A percentile compares a stretch with the other conserved stretches of the same genome.
phyloP scores from a whole-genome alignment of 73 alveolate species.

The Paramecium bursaria region DNA sequence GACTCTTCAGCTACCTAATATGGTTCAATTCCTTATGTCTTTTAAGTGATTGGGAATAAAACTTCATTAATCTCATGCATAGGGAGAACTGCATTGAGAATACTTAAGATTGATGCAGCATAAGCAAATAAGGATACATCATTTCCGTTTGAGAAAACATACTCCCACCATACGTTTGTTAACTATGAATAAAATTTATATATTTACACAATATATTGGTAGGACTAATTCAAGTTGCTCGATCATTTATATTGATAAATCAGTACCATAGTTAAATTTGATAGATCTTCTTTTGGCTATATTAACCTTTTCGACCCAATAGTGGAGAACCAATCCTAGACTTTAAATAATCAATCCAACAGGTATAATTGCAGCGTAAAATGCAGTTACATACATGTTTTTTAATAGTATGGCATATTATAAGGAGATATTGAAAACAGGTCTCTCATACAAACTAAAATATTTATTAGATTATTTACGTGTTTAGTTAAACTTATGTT shows the following conservation, averaged over 20 bases:
- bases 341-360: slow-evolving; percentile 42
- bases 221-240: slow-evolving; percentile 61
- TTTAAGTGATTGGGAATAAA: slow-evolving; percentile 14
- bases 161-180: slow-evolving; percentile 53
- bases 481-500: slow-evolving; percentile 57
- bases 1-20: slow-evolving; percentile 40
- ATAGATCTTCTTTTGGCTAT: slow-evolving; percentile 61
- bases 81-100: slow-evolving; percentile 64
- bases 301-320: slow-evolving; percentile 66
- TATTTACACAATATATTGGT: slow-evolving; percentile 60
- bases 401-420: slow-evolving; percentile 56
- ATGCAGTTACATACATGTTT: slow-evolving; percentile 67
- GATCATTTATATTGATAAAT: slow-evolving; percentile 67
- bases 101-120: slow-evolving; percentile 18
- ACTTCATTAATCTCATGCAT: slow-evolving; percentile 61
- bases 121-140: slow-evolving; percentile 15
- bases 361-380: slow-evolving; percentile 65
- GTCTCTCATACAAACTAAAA: slow-evolving; percentile 67
- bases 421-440: slow-evolving; percentile 51
- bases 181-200: neutral
- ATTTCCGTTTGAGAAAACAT: slow-evolving; percentile 13
- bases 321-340: slow-evolving; percentile 34
- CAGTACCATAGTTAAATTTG: slow-evolving; percentile 54
- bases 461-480: neutral
- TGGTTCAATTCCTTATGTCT: slow-evolving; percentile 33